Evolutionary conservation across 1,139 yeast species (phyloP).

Genomic region (Kluyveromyces sp.): DNA sequence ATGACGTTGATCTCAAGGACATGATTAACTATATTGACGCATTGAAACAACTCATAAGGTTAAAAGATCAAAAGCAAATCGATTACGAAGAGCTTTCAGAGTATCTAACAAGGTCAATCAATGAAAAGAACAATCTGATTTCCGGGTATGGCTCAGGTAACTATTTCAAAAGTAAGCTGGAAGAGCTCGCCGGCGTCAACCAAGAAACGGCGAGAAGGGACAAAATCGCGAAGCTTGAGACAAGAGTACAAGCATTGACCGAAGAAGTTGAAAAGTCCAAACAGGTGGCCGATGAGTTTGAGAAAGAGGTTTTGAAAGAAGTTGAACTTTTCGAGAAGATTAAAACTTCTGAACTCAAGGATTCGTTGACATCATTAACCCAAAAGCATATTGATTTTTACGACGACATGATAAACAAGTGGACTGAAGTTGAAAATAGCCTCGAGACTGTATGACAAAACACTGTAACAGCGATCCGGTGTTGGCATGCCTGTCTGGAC

Average conservation of each 20-base stretch:
- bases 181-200: constrained; percentile 54
- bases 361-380: constrained; percentile 62
- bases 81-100: constrained; percentile 84
- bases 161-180: constrained; percentile 48
- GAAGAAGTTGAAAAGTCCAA: constrained; percentile 59
- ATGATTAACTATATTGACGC: constrained; percentile 79
- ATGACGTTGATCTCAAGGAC: constrained; percentile 76
- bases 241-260: constrained; percentile 52
- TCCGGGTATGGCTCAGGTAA: constrained; percentile 51
- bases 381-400: constrained; percentile 74
- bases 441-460: constrained; percentile 7
- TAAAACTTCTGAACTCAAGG: constrained; percentile 70
- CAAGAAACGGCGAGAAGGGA: constrained; percentile 51
- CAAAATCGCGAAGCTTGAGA: constrained; percentile 43
- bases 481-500: too few relatives aligned
- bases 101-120: constrained; percentile 61
- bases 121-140: constrained; percentile 55
- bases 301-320: constrained; percentile 58
- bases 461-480: not conserved
- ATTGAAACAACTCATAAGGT: constrained; percentile 66
- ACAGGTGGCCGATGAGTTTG: constrained; percentile 64
- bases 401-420: constrained; percentile 59
- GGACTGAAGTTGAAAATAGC: constrained; percentile 53
- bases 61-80: constrained; percentile 84
- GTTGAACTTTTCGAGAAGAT: constrained; percentile 76